phyloP scores from a whole-genome alignment of 1,284 basidiomycete genomes.

The Heterobasidion annosum region DNA sequence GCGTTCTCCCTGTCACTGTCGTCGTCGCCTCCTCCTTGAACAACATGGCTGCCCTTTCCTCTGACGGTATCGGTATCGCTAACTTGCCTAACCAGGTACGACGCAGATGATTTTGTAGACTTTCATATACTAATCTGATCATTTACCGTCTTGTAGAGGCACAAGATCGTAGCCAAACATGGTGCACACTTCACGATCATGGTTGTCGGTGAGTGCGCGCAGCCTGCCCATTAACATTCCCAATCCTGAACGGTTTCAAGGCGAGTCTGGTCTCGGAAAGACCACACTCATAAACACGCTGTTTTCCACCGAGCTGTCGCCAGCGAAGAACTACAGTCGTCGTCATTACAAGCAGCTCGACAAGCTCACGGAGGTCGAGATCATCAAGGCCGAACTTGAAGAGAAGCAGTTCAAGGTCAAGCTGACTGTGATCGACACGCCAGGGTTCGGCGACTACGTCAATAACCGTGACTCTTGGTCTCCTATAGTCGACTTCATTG shows the following conservation, averaged over 20 bases:
- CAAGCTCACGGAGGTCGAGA: conserved; percentile 97
- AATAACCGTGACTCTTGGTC: conserved; percentile 99
- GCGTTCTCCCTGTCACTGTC: not conserved
- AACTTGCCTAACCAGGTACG: conserved; percentile 97
- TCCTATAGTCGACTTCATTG: conserved; percentile 98
- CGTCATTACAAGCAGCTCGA: conserved; percentile 96
- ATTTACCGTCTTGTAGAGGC: conserved; percentile 44
- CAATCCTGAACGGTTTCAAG: conserved; percentile 26
- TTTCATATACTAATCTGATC: not conserved
- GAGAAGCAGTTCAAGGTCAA: conserved; percentile 99
- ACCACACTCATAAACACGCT: conserved; percentile 98
- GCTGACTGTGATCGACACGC: conserved; percentile 97
- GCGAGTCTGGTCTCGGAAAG: conserved; percentile 93
- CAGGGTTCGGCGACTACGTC: conserved; percentile 98
- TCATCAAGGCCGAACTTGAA: conserved; percentile 95
- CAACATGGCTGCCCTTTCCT: conserved; percentile 11
- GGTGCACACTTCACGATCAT: conserved; percentile 99
- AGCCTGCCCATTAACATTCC: not conserved
- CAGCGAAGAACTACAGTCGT: conserved; percentile 84
- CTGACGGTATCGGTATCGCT: conserved; percentile 79
- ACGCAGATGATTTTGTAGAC: not conserved
- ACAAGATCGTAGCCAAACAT: conserved; percentile 94
- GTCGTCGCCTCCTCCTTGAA: conserved; percentile 1
- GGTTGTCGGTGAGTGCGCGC: conserved; percentile 82
- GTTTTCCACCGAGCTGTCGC: conserved; percentile 95